A percentile compares a stretch with the other conserved stretches of the same genome.
Evolutionary conservation across 768 basidiomycete genomes (phyloP).

Genomic region (Rhodotorula toruloides): DNA sequence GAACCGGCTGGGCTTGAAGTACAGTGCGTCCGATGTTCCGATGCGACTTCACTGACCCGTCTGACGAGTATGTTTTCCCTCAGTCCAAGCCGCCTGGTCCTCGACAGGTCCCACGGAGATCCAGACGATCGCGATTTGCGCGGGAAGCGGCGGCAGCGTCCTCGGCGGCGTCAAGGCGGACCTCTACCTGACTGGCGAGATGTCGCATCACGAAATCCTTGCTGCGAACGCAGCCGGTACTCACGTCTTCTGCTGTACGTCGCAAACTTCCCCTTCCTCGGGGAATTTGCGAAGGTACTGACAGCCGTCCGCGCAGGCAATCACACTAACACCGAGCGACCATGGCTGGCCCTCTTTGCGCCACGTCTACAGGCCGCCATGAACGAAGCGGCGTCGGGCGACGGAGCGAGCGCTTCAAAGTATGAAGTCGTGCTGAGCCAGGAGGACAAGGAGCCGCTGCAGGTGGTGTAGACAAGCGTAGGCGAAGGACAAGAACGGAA

Average conservation of each 20-base stretch:
- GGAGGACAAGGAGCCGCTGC: slow-evolving; percentile 68
- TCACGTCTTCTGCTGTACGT: slow-evolving; percentile 62
- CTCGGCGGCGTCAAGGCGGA: slow-evolving; percentile 64
- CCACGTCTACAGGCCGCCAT: slow-evolving; percentile 20
- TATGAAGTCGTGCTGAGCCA: slow-evolving; percentile 66
- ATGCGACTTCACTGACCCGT: too few relatives aligned
- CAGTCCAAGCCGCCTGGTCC: slow-evolving; percentile 35
- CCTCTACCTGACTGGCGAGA: slow-evolving; percentile 87
- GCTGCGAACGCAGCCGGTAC: slow-evolving; percentile 69
- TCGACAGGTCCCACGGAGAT: slow-evolving; percentile 36
- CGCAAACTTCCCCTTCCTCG: too few relatives aligned
- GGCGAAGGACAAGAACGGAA: not conserved
- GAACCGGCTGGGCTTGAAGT: not conserved
- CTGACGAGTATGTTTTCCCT: too few relatives aligned
- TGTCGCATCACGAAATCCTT: slow-evolving; percentile 87
- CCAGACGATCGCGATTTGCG: slow-evolving; percentile 75
- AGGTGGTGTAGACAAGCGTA: slow-evolving; percentile 51
- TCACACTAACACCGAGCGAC: slow-evolving; percentile 92
- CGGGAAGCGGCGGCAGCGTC: slow-evolving; percentile 78
- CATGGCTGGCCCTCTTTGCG: slow-evolving; percentile 58
- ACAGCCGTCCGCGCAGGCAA: slow-evolving; percentile 32
- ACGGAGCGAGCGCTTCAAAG: not conserved
- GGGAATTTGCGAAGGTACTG: too few relatives aligned
- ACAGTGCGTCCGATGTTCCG: too few relatives aligned
- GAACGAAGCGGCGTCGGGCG: slow-evolving; percentile 43